Base-by-base conservation (phyloP, 2,329 filamentous ascomycete species). In the Colletotrichum sp. region DNA sequence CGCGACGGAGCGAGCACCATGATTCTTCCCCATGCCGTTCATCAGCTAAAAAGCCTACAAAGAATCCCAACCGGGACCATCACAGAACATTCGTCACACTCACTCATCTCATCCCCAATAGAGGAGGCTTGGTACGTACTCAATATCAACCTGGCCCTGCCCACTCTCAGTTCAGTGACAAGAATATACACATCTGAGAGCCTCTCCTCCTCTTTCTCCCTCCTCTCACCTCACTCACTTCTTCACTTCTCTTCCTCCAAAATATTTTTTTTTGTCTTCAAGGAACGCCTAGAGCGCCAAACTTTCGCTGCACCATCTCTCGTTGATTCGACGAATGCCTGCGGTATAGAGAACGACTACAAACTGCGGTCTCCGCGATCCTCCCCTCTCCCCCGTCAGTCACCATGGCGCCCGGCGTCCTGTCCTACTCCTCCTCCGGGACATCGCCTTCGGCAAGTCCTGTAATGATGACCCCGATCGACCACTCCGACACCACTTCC, bases 381-480 rank as follows among this genome's bases (percentile, higher is more conserved):
- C 60, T 36, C 67, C 71, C 43, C 43, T 52, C 43, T 34, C 48
- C 68, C 55, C 67, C 65, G 57, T 68, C 52, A 26, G 55, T 26
- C 76, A 70, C 55, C 65, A 78, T 78, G 79, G 78, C 74, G 70
- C 72, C 77, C 58, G 67, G 71, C 71, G 57, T 74, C 60, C 43
- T 75, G 57, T 78, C 71, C 55, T 70, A 78, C 61, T 79, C 77
- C 57, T 79, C 78, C 13, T 69, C 71, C 21, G 77, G 67, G 61
- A 78, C 78, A 36, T 79, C 78, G 32, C 77, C 78, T 48, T 74
- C 77, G 21, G 71, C 75, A 32, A 79, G 78, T 58, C 77, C 78
- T 24, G 78, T 77, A 16, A 67, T 77, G 48, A 77, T 74, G 71
- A 78, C 76, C 26, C 77, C 76, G 30, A 70, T 76, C 48, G 74